These are phyloP conservation scores for Chenopodium album DNA, from an alignment of 148 eudicot species.

Conservation along the genomic window DNA sequence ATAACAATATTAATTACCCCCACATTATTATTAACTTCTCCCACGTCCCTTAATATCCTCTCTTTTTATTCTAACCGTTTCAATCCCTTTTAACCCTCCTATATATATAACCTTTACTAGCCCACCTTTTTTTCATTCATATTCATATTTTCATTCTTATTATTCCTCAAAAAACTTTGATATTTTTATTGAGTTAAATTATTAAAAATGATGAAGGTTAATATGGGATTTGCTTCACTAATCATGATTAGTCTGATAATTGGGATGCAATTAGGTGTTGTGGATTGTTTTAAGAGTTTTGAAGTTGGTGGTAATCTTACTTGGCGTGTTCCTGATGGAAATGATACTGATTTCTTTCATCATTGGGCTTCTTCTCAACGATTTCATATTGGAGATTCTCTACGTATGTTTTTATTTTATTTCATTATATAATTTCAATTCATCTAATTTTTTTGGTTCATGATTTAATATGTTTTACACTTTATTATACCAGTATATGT, in stretches of 20 bases:
- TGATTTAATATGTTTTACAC: too few species aligned
- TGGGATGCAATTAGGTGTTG: conserved; percentile 6
- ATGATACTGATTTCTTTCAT: conserved; percentile 39
- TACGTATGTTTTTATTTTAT: conserved; percentile 44
- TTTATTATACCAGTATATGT: too few species aligned
- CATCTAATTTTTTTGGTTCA: too few species aligned
- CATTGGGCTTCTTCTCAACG: conserved; percentile 51
- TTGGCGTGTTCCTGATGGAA: conserved; percentile 52
- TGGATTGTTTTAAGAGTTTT: conserved; percentile 31
- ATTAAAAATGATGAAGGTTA: background rate
- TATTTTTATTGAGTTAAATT: background rate
- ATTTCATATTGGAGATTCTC: conserved; percentile 64
- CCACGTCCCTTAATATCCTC: conserved; percentile 30
- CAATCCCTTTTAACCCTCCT: background rate
- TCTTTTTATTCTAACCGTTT: conserved; percentile 13
- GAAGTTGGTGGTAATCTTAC: conserved; percentile 53
- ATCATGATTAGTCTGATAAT: background rate
- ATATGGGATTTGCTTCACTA: background rate
- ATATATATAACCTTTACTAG: background rate
- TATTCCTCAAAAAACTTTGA: background rate
- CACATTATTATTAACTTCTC: conserved; percentile 7
- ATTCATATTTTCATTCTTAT: background rate
- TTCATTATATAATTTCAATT: background rate
- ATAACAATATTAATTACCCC: background rate
- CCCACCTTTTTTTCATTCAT: too few species aligned